A percentile compares a stretch with the other conserved stretches of the same genome.
These are phyloP conservation scores for Lachnellula suecica DNA, from an alignment of 2,329 filamentous ascomycete species.

Conservation along the genomic window DNA sequence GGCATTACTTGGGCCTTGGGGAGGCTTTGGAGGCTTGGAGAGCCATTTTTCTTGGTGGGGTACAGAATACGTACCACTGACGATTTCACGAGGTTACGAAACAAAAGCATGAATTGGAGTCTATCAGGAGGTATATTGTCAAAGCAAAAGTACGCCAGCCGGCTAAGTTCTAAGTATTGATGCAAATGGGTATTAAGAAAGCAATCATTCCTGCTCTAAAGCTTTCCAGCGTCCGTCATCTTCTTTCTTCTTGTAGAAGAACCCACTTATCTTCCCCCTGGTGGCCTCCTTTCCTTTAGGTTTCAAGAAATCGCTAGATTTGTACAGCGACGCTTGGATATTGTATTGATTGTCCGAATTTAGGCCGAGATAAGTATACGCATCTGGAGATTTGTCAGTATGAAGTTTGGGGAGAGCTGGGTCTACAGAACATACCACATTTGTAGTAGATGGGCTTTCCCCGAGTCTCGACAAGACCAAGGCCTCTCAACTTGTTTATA, in stretches of 20 bases:
- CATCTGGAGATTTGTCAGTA: conserved; percentile 46
- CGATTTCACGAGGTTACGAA: not conserved
- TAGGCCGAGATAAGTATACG: conserved; percentile 66
- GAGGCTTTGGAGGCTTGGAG: not conserved
- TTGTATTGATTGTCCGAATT: conserved; percentile 59
- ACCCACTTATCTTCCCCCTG: conserved; percentile 15
- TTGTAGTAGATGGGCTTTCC: conserved; percentile 73
- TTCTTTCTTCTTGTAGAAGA: conserved; percentile 24
- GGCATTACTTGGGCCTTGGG: not conserved
- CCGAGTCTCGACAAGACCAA: conserved; percentile 55
- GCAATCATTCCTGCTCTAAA: conserved; percentile 17
- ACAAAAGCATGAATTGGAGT: not conserved
- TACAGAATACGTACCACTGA: not conserved
- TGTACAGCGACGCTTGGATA: conserved; percentile 58
- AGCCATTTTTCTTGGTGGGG: not conserved
- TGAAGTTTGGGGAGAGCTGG: not conserved
- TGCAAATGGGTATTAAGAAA: conserved; percentile 16
- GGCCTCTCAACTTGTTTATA: conserved; percentile 57
- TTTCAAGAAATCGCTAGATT: conserved; percentile 39
- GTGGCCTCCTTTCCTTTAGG: conserved; percentile 1
- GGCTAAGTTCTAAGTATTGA: not conserved
- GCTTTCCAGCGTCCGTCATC: conserved; percentile 9
- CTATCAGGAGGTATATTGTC: not conserved
- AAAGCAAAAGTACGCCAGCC: not conserved
- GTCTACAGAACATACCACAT: conserved; percentile 26